Conservation (phyloP, 495 filamentous ascomycete genomes). For the Talaromyces proteolyticus region DNA sequence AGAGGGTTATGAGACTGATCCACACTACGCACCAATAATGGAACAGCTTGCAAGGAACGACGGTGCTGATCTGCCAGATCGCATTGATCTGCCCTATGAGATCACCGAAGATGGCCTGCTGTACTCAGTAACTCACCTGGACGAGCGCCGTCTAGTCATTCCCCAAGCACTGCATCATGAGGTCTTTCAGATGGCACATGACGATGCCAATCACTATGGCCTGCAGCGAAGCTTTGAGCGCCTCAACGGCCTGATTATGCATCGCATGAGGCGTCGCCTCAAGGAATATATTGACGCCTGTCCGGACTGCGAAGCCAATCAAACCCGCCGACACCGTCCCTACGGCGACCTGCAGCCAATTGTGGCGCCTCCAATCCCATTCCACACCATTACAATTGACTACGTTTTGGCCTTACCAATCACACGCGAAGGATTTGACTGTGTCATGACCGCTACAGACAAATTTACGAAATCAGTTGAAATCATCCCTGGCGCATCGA, state of each 20-base stretch:
- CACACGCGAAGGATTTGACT: no score
- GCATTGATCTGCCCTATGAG: no score
- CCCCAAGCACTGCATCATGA: neutral
- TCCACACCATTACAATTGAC: slow-evolving; percentile 1
- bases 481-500: no score
- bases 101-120: neutral
- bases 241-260: neutral
- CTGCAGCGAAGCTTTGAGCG: neutral
- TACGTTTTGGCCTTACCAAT: slow-evolving; percentile 6
- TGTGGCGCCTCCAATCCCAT: neutral
- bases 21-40: no score
- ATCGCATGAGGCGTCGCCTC: neutral
- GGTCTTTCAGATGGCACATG: neutral
- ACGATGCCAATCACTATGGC: neutral
- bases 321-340: neutral
- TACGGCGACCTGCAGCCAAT: slow-evolving; percentile 2
- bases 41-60: no score
- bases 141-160: neutral
- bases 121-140: neutral
- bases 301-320: neutral
- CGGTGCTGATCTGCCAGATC: no score
- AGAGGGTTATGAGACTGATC: no score
- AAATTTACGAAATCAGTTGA: no score
- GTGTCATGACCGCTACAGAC: no score
- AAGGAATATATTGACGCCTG: neutral